phyloP scores from a whole-genome alignment of 1,284 basidiomycete genomes.

The Retiboletus flavoniger region DNA sequence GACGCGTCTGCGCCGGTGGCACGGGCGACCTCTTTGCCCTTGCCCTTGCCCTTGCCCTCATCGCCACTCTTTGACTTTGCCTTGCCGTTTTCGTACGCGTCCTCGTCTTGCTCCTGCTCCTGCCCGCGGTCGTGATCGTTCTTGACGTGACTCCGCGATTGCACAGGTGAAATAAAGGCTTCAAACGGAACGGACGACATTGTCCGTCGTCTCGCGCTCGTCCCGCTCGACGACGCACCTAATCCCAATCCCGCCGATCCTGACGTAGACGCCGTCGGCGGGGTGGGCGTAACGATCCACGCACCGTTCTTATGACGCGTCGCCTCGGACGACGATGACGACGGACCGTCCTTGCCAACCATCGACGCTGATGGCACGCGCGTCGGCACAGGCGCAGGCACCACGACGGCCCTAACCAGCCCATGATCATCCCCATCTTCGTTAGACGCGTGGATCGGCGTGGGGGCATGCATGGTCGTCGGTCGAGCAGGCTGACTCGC shows the following conservation, averaged over 20 bases:
- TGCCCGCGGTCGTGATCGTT: background rate
- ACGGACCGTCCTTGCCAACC: background rate
- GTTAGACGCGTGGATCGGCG: background rate
- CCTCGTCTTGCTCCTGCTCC: no score
- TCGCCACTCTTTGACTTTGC: no score
- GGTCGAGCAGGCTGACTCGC: background rate
- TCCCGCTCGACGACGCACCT: background rate
- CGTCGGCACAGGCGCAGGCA: background rate
- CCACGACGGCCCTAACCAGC: background rate
- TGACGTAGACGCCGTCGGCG: background rate
- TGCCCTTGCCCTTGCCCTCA: background rate
- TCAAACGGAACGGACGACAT: conserved; percentile 16
- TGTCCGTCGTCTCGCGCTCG: background rate
- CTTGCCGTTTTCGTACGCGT: background rate
- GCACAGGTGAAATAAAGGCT: conserved; percentile 27
- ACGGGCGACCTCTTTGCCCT: background rate
- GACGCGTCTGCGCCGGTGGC: background rate
- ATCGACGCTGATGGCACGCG: background rate
- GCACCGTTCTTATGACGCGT: background rate
- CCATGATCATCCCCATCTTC: background rate
- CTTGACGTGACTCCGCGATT: background rate
- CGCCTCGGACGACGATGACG: background rate
- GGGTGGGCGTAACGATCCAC: background rate
- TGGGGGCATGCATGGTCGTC: background rate
- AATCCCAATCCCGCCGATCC: background rate